Evolutionary conservation across 805 yeast species (phyloP).

Genomic region (Pichia californica): DNA sequence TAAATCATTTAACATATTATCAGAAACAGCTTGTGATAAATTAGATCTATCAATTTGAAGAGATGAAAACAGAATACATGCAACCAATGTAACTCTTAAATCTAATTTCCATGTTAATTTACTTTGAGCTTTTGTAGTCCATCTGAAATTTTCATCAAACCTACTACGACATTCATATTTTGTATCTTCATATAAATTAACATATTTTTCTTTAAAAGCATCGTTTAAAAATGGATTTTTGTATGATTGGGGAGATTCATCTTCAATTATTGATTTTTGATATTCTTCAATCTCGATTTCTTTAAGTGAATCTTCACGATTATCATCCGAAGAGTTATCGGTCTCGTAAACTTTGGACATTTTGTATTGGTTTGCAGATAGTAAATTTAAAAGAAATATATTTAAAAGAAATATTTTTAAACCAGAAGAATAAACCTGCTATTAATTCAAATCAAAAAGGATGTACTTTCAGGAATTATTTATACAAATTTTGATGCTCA

Average conservation of each 20-base stretch:
- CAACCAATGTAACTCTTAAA: conserved; percentile 48
- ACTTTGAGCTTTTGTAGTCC: conserved; percentile 49
- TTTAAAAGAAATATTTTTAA: too few relatives aligned
- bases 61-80: conserved; percentile 52
- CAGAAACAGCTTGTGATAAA: conserved; percentile 48
- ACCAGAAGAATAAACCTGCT: too few relatives aligned
- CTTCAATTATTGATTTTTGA: neutral
- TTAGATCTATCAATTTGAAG: conserved; percentile 55
- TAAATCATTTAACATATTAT: conserved; percentile 46
- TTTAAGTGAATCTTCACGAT: neutral
- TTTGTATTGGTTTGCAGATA: too few relatives aligned
- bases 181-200: conserved; percentile 38
- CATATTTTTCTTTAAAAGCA: conserved; percentile 38
- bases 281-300: neutral
- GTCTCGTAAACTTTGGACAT: too few relatives aligned
- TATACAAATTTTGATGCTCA: too few relatives aligned
- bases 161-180: conserved; percentile 48
- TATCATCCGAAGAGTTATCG: too few relatives aligned
- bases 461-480: too few relatives aligned
- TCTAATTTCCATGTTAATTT: conserved; percentile 47
- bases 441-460: too few relatives aligned
- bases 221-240: conserved; percentile 40
- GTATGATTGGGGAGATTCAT: conserved; percentile 1
- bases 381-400: too few relatives aligned
- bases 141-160: conserved; percentile 54